A percentile compares a stretch with the other conserved stretches of the same genome.
These are phyloP conservation scores for Aspergillus wentii DNA, from an alignment of 495 filamentous ascomycete species.

Conservation along the genomic window DNA sequence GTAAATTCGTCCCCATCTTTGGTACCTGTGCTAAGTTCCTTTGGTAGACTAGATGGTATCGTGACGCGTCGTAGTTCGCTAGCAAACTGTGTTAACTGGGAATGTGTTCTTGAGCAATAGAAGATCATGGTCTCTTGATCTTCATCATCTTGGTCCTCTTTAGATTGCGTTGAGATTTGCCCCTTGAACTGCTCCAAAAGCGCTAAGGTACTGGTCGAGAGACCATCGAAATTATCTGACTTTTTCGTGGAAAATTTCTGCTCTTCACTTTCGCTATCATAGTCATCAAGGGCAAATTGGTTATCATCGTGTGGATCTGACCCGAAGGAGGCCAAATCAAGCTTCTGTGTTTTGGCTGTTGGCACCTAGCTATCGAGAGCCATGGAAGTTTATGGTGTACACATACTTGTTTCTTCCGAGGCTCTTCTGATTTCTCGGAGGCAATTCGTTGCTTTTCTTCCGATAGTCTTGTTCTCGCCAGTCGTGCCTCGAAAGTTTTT, in stretches of 20 bases:
- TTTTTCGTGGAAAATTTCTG: slow-evolving; percentile 11
- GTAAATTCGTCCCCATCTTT: slow-evolving; percentile 29
- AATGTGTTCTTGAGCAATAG: slow-evolving; percentile 93
- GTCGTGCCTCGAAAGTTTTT: slow-evolving; percentile 64
- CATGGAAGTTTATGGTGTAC: not conserved
- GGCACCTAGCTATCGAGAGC: slow-evolving; percentile 4
- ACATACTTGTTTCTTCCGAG: slow-evolving; percentile 48
- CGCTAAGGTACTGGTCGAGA: slow-evolving; percentile 40
- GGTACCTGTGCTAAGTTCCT: slow-evolving; percentile 21
- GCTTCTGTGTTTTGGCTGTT: slow-evolving; percentile 31
- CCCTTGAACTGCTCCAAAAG: slow-evolving; percentile 36
- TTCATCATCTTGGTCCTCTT: slow-evolving; percentile 47
- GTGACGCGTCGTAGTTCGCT: slow-evolving; percentile 78
- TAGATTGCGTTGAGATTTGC: slow-evolving; percentile 22
- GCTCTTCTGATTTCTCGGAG: slow-evolving; percentile 39
- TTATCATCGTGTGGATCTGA: slow-evolving; percentile 54
- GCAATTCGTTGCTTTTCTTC: slow-evolving; percentile 58
- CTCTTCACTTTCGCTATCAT: slow-evolving; percentile 63
- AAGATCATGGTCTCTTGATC: slow-evolving; percentile 71
- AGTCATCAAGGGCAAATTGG: slow-evolving; percentile 74
- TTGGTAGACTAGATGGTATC: slow-evolving; percentile 58
- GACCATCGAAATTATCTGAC: slow-evolving; percentile 21
- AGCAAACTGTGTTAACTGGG: slow-evolving; percentile 91
- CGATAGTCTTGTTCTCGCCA: slow-evolving; percentile 62
- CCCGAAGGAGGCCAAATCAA: slow-evolving; percentile 19